Conservation (phyloP, 2,329 filamentous ascomycete genomes). For the Purpureocillium lavendulum region DNA sequence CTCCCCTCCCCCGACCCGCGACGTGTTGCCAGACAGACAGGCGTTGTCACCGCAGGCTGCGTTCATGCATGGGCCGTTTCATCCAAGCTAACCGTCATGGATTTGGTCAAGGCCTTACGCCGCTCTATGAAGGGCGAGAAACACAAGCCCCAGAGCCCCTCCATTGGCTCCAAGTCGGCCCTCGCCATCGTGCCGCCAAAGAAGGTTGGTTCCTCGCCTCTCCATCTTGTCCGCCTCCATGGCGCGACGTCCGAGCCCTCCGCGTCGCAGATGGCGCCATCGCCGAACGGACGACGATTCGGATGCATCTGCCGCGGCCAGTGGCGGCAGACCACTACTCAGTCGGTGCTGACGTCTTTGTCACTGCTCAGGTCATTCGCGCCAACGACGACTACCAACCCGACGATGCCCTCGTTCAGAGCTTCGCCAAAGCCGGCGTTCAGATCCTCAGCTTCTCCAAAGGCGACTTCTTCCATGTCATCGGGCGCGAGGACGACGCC, state of each 20-base stretch:
- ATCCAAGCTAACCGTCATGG: constrained; percentile 31
- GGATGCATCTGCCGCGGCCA: constrained; percentile 3
- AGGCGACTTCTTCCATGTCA: constrained; percentile 97
- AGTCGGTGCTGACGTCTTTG: background rate
- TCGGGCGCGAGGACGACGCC: constrained; percentile 84
- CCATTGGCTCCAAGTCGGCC: constrained; percentile 76
- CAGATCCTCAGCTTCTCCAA: constrained; percentile 87
- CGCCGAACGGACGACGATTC: no score
- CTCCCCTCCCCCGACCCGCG: no score
- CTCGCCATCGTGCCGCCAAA: constrained; percentile 87
- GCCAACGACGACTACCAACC: constrained; percentile 90
- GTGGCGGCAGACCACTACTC: background rate
- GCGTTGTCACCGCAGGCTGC: no score
- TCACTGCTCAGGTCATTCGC: constrained; percentile 78
- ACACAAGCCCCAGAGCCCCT: constrained; percentile 59
- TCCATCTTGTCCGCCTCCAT: constrained; percentile 1
- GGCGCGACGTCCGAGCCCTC: background rate
- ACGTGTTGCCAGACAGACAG: background rate
- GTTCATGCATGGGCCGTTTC: background rate
- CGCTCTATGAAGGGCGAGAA: constrained; percentile 89
- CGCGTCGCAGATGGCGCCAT: no score
- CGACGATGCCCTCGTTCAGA: constrained; percentile 67
- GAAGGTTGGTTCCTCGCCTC: constrained; percentile 55
- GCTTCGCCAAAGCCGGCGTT: constrained; percentile 70
- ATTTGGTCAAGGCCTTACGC: constrained; percentile 60